These are phyloP conservation scores for Nicotiana undulata DNA, from an alignment of 257 asterid species.

Conservation along the genomic window DNA sequence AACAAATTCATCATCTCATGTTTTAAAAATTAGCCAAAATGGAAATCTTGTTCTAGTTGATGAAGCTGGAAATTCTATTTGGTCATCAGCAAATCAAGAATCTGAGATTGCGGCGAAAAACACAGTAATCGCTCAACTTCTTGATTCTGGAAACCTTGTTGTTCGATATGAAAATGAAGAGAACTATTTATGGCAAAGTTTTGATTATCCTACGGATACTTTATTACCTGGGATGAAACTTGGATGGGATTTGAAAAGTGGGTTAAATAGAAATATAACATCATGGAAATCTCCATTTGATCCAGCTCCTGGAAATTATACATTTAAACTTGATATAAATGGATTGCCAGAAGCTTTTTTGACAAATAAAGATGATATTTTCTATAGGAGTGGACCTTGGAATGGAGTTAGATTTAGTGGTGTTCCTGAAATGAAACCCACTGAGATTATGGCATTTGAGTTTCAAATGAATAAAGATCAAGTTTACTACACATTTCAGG, in stretches of 20 bases:
- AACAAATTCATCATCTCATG: neutral
- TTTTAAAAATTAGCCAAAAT: conserved; percentile 3
- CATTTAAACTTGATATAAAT: conserved; percentile 38
- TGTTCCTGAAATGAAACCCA: conserved; percentile 47
- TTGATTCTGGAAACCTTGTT: conserved; percentile 27
- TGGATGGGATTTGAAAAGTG: conserved; percentile 60
- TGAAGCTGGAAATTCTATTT: neutral
- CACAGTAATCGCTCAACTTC: neutral
- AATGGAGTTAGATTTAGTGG: conserved; percentile 66
- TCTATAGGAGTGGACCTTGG: conserved; percentile 77
- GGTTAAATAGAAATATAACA: conserved; percentile 38
- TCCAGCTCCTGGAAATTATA: conserved; percentile 52
- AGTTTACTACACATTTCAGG: conserved; percentile 24
- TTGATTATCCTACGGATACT: conserved; percentile 60
- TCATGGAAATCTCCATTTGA: conserved; percentile 64
- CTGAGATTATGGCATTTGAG: conserved; percentile 17
- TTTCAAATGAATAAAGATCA: conserved; percentile 27
- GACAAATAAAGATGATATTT: neutral
- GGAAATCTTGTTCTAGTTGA: conserved; percentile 12
- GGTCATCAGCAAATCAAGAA: conserved; percentile 9
- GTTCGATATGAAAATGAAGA: conserved; percentile 21
- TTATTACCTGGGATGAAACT: conserved; percentile 67
- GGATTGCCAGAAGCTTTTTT: conserved; percentile 53
- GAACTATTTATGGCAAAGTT: conserved; percentile 61
- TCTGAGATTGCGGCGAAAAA: too few relatives aligned